phyloP scores from a whole-genome alignment of 73 alveolate species.

The Paramecium tetraurelia region DNA sequence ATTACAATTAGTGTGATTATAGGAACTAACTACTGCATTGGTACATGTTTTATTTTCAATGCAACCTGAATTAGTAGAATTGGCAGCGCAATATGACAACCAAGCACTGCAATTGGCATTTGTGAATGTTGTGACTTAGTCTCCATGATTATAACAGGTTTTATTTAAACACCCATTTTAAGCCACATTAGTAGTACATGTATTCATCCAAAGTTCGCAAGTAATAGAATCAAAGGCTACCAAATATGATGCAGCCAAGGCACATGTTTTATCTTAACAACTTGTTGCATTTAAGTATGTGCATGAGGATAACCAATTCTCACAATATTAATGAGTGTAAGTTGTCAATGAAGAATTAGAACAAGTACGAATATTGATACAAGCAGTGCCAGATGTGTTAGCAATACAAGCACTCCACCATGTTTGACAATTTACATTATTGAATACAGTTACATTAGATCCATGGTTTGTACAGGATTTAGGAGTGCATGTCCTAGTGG shows the following conservation, averaged over 20 bases:
- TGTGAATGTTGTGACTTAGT: neutral
- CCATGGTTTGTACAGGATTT: constrained; percentile 9
- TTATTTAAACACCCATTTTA: neutral
- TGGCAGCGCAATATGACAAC: neutral
- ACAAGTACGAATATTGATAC: neutral
- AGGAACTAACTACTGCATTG: neutral
- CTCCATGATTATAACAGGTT: neutral
- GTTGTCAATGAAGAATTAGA: neutral
- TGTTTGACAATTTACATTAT: neutral
- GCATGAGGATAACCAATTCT: neutral
- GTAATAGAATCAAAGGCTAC: neutral
- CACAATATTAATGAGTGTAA: neutral
- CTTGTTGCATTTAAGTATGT: neutral
- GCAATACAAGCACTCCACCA: constrained; percentile 36
- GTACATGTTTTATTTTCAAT: neutral
- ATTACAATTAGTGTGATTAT: neutral
- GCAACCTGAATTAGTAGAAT: neutral
- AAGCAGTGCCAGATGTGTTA: constrained; percentile 2
- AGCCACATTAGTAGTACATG: neutral
- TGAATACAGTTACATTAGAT: neutral
- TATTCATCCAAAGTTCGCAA: neutral
- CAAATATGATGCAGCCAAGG: neutral
- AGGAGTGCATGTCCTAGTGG: neutral
- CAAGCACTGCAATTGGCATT: constrained; percentile 15
- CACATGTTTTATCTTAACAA: constrained; percentile 23